Percentiles rank a stretch among this genome's conserved stretches.
Evolutionary conservation across 768 basidiomycete species (phyloP).

Genomic region (Mycena rebaudengoi): DNA sequence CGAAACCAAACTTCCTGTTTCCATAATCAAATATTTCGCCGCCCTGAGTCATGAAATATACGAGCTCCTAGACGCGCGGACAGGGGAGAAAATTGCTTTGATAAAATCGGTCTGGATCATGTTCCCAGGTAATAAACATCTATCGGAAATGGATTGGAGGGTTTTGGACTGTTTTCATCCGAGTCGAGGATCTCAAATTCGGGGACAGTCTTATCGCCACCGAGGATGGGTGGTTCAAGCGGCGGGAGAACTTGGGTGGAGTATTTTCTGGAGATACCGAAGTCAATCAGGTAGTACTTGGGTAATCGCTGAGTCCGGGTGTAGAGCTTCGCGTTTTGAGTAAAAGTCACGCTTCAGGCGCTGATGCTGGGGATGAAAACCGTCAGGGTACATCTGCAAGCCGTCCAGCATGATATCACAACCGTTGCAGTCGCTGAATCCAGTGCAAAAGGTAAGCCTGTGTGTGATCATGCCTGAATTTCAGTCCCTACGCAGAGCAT

Average conservation of each 20-base stretch:
- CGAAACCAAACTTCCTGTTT: slow-evolving; percentile 18
- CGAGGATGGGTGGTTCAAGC: neutral
- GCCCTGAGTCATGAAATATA: neutral
- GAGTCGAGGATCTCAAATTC: neutral
- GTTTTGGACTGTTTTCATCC: neutral
- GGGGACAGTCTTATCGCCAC: neutral
- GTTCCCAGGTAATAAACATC: neutral
- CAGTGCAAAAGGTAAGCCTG: neutral
- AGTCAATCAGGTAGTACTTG: slow-evolving; percentile 28
- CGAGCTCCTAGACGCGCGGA: neutral
- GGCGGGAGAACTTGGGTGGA: neutral
- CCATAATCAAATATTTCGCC: neutral
- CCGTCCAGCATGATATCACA: neutral
- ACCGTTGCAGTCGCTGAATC: neutral
- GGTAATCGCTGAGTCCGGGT: slow-evolving; percentile 24
- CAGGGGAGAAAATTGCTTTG: neutral
- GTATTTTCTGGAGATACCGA: slow-evolving; percentile 24
- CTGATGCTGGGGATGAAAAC: neutral
- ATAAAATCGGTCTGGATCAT: neutral
- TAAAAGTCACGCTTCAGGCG: neutral
- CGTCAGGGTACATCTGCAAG: neutral
- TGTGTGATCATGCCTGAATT: neutral
- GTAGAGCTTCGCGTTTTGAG: slow-evolving; percentile 2
- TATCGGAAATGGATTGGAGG: neutral
- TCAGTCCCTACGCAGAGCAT: neutral